phyloP scores from a whole-genome alignment of 2,329 filamentous ascomycete species.

The Westerdykella aurantiaca region DNA sequence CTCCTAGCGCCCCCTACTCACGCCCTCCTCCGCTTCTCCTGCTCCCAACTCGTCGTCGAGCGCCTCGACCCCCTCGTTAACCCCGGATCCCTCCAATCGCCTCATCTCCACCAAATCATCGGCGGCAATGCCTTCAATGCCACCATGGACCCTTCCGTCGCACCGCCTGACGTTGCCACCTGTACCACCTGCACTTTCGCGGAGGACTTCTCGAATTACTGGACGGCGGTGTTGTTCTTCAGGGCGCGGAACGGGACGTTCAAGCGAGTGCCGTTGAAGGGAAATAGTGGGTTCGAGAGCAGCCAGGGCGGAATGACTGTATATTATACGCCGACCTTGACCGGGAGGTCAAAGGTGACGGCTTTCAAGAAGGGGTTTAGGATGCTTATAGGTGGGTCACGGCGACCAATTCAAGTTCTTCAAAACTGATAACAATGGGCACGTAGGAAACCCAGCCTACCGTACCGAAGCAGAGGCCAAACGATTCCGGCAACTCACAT shows the following conservation, averaged over 20 bases:
- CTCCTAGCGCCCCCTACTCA: slow-evolving; percentile 11
- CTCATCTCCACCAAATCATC: slow-evolving; percentile 17
- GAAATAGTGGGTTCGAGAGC: slow-evolving; percentile 31
- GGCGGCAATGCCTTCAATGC: slow-evolving; percentile 17
- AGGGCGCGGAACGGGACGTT: slow-evolving; percentile 26
- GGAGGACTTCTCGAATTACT: slow-evolving; percentile 44
- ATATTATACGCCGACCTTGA: slow-evolving; percentile 30
- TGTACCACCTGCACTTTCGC: slow-evolving; percentile 22
- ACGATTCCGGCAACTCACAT: slow-evolving; percentile 41
- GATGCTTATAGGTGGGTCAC: slow-evolving; percentile 35
- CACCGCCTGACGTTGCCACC: slow-evolving; percentile 11
- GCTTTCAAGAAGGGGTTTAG: slow-evolving; percentile 44
- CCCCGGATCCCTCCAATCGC: slow-evolving; percentile 10
- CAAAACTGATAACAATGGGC: slow-evolving; percentile 5
- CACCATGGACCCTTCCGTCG: slow-evolving; percentile 15
- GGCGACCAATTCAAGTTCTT: no score
- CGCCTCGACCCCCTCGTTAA: slow-evolving; percentile 20
- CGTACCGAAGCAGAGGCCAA: slow-evolving; percentile 32
- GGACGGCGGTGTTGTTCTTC: slow-evolving; percentile 31
- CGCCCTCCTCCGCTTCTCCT: slow-evolving; percentile 17
- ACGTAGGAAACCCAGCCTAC: slow-evolving; percentile 30
- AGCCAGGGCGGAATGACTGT: slow-evolving; percentile 33
- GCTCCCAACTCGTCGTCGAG: slow-evolving; percentile 20
- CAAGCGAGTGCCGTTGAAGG: slow-evolving; percentile 30
- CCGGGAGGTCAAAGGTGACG: slow-evolving; percentile 31